Conservation (phyloP, 2,329 filamentous ascomycete genomes). For the Corinectria fuckeliana region DNA sequence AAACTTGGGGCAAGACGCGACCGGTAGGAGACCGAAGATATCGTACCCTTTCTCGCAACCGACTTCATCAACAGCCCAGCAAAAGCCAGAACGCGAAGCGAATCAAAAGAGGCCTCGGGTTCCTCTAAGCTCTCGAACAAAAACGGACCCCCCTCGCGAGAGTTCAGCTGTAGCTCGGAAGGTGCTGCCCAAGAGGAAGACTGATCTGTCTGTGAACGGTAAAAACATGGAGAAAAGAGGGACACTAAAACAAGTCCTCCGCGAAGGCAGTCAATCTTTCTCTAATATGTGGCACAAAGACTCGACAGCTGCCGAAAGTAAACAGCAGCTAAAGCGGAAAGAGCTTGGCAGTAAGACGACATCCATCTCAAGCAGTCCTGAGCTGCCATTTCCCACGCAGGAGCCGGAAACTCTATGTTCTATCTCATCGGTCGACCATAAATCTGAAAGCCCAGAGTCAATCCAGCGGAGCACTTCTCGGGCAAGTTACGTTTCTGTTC, state of each 20-base stretch:
- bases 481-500: constrained; percentile 57
- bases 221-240: constrained; percentile 51
- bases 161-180: constrained; percentile 12
- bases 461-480: constrained; percentile 51
- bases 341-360: constrained; percentile 15
- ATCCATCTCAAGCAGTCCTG: constrained; percentile 18
- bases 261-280: constrained; percentile 55
- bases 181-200: constrained; percentile 33
- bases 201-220: constrained; percentile 18
- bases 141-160: constrained; percentile 33
- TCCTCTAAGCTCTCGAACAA: constrained; percentile 40
- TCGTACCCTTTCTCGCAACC: constrained; percentile 20
- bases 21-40: constrained; percentile 18
- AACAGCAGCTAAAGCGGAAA: constrained; percentile 37
- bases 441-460: constrained; percentile 36
- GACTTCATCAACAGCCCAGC: constrained; percentile 14
- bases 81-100: constrained; percentile 26
- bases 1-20: neutral
- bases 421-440: constrained; percentile 11
- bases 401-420: constrained; percentile 2
- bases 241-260: constrained; percentile 58
- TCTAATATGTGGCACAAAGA: constrained; percentile 59
- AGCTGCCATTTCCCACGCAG: constrained; percentile 12
- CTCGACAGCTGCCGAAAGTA: constrained; percentile 36
- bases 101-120: constrained; percentile 35